Conservation (phyloP, 2,329 filamentous ascomycete species). For the Penicillium brasilianum region DNA sequence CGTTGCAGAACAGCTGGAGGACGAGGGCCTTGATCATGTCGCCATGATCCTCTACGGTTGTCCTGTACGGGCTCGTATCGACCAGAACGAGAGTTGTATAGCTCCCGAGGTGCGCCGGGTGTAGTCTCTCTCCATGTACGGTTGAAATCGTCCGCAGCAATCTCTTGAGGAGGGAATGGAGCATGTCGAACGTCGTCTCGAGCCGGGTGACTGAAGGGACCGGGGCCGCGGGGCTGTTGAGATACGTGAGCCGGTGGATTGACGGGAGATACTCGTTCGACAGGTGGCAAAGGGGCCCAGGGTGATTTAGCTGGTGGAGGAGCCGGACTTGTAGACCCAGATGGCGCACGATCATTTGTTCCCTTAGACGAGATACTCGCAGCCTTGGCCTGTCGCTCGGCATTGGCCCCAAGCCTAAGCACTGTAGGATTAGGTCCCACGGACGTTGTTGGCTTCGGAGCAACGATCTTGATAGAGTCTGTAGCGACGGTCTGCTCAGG, state of each 20-base stretch:
- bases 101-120: constrained; percentile 68
- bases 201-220: constrained; percentile 61
- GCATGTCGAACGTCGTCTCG: constrained; percentile 61
- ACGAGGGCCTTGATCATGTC: constrained; percentile 69
- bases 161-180: constrained; percentile 71
- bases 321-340: constrained; percentile 51
- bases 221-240: constrained; percentile 49
- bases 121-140: constrained; percentile 79
- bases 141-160: constrained; percentile 92
- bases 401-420: constrained; percentile 54
- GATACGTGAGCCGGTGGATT: constrained; percentile 57
- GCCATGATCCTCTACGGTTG: constrained; percentile 69
- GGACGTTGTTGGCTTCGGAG: constrained; percentile 48
- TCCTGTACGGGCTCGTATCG: constrained; percentile 88
- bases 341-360: constrained; percentile 58
- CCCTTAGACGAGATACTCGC: constrained; percentile 54
- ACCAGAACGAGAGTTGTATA: constrained; percentile 95
- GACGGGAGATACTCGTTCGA: constrained; percentile 77
- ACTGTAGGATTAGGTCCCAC: constrained; percentile 57
- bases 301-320: constrained; percentile 82
- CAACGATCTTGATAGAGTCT: constrained; percentile 34
- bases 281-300: constrained; percentile 84
- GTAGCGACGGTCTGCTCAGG: constrained; percentile 29
- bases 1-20: constrained; percentile 82
- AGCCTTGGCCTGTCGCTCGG: constrained; percentile 52